Base-by-base conservation (phyloP, 208 protist genomes). In the Trypanosoma lewisi region DNA sequence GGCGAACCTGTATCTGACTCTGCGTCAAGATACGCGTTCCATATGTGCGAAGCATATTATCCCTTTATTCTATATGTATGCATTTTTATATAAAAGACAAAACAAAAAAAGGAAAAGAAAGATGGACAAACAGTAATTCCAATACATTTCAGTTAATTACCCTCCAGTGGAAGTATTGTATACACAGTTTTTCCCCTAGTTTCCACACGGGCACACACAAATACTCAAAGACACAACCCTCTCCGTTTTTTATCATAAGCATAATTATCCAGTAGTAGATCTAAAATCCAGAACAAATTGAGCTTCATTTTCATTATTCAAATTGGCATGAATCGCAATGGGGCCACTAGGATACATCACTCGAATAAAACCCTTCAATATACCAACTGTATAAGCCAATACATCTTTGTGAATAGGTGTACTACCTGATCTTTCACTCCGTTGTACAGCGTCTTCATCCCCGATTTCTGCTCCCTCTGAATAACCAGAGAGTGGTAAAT, bases 271-370 rank as follows among this genome's bases (percentile, higher is more conserved):
- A 49, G 31, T 21, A 44, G 25, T 11, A 33, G 34, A 33, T 54
- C 67, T 71, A 67, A 93, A 93, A 33, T 83, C 75, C 19, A 93
- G 63, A 14, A 83, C 56, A 68, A 93, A 89, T 23, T 87, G 73
- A 7, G 75, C 80, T 54, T 93, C 83, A 16, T 77, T 77, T 27
- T 87, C 77, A 23, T 76, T 80, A 19, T 80, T 83, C 44, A 83
- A 45, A 4, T 53, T 79, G 39, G 75, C 83, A 17, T 73, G 53
- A 44, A 73, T 60, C 42, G 45, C 77, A 23, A 93, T 57, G n/a
- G 54, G 30, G 27, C 80, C 66, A 51, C 53, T 58, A 14, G 66
- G 63, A 14, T 79, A 57, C 31, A 92, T 66, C 37, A 74, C 61
- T 53, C 86, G 69, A 45, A 73, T 72, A 17, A 77, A 54, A n/a